A percentile compares a stretch with the other conserved stretches of the same genome.
These are phyloP conservation scores for Fusarium lyarnte DNA, from an alignment of 2,329 filamentous ascomycete species.

Conservation along the genomic window DNA sequence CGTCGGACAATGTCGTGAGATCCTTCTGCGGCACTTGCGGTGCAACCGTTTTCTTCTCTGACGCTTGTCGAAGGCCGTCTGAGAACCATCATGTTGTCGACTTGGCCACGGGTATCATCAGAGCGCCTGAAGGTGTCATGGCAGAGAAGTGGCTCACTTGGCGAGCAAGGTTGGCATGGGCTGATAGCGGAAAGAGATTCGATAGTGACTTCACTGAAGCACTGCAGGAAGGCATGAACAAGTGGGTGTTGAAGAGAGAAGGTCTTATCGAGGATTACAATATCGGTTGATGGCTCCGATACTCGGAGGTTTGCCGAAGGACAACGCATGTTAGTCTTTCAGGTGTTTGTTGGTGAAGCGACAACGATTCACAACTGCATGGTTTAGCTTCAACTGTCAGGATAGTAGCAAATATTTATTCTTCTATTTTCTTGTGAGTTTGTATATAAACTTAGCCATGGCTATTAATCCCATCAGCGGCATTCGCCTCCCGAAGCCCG, in stretches of 20 bases:
- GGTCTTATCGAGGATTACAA: slow-evolving; percentile 45
- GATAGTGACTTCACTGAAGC: slow-evolving; percentile 50
- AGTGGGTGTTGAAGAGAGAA: slow-evolving; percentile 50
- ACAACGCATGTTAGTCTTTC: neutral
- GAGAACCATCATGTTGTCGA: slow-evolving; percentile 52
- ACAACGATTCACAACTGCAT: neutral
- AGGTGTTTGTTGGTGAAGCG: slow-evolving; percentile 3
- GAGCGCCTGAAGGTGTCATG: slow-evolving; percentile 55
- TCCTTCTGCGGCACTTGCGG: slow-evolving; percentile 59
- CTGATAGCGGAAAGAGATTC: slow-evolving; percentile 49
- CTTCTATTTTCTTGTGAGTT: neutral
- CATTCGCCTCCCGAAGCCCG: slow-evolving; percentile 14
- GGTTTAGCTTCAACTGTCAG: too few species aligned
- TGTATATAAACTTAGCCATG: neutral
- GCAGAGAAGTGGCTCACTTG: slow-evolving; percentile 59
- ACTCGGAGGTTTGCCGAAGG: slow-evolving; percentile 32
- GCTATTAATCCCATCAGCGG: slow-evolving; percentile 3
- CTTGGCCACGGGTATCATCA: slow-evolving; percentile 55
- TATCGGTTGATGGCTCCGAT: slow-evolving; percentile 39
- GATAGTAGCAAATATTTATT: neutral
- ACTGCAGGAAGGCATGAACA: slow-evolving; percentile 50
- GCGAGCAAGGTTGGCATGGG: slow-evolving; percentile 51
- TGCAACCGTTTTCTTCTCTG: slow-evolving; percentile 54
- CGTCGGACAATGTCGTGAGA: slow-evolving; percentile 51
- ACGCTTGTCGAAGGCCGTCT: slow-evolving; percentile 40